Evolutionary conservation across 1,284 basidiomycete species (phyloP).

Genomic region (Pseudozyma sp.): DNA sequence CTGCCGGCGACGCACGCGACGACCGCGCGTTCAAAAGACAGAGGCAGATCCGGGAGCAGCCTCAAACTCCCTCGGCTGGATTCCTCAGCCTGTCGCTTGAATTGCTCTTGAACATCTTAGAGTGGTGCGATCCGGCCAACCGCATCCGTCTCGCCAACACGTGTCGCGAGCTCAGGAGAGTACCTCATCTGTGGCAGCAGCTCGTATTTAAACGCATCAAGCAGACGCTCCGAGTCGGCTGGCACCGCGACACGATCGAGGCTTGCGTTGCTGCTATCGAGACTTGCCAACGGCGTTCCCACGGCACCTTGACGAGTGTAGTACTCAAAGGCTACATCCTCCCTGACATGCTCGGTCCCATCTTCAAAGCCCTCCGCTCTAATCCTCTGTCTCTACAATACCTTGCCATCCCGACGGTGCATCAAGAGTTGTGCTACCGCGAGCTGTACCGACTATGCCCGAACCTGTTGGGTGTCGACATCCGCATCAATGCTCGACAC

Average conservation of each 20-base stretch:
- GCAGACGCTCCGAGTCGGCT: neutral
- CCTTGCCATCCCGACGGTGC: conserved; percentile 13
- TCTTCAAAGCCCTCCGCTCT: conserved; percentile 3
- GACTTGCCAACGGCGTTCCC: conserved; percentile 23
- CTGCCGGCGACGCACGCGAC: neutral
- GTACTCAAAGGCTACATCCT: conserved; percentile 12
- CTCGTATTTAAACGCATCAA: conserved; percentile 17
- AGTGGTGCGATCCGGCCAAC: conserved; percentile 1
- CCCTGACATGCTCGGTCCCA: neutral
- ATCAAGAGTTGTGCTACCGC: conserved; percentile 12
- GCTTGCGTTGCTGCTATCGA: conserved; percentile 17
- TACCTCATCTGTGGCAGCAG: conserved; percentile 19
- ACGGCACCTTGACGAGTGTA: conserved; percentile 8
- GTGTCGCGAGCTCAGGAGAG: conserved; percentile 8
- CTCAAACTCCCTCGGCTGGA: neutral
- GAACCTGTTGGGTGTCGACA: conserved; percentile 11
- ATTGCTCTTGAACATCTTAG: conserved; percentile 13
- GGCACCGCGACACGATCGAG: conserved; percentile 19
- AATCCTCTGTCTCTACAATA: conserved; percentile 6
- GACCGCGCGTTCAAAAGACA: conserved; percentile 3
- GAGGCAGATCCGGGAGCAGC: neutral
- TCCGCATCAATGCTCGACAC: conserved; percentile 2
- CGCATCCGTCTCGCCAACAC: conserved; percentile 24
- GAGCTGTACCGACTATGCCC: conserved; percentile 12
- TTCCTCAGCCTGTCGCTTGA: conserved; percentile 11